phyloP scores from a whole-genome alignment of 225 moss, liverwort and hornwort genomes.

The Antitrichia curtipendula region DNA sequence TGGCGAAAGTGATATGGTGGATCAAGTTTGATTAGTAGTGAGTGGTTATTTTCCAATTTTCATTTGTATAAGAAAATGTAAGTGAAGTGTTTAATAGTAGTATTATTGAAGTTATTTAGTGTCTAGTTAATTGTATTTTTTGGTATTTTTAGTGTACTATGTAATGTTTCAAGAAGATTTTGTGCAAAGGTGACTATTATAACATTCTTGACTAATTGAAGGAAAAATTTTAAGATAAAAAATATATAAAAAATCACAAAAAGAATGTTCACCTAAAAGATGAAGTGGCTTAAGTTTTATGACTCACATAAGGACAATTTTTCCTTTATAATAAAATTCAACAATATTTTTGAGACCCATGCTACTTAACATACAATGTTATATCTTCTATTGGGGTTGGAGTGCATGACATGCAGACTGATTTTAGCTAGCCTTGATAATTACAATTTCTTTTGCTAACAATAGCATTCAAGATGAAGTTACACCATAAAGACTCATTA shows the following conservation, averaged over 20 bases:
- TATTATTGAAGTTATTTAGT: not conserved
- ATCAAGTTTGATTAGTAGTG: fast-evolving
- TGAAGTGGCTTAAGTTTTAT: fast-evolving
- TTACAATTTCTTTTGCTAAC: not conserved
- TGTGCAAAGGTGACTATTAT: not conserved
- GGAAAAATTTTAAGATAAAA: not conserved
- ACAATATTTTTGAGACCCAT: fast-evolving
- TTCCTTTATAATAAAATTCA: not conserved
- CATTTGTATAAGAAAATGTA: too few species aligned
- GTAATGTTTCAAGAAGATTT: not conserved
- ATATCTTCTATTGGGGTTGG: fast-evolving
- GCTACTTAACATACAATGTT: not conserved
- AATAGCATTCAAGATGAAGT: not conserved
- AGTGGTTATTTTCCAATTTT: not conserved
- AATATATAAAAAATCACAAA: not conserved
- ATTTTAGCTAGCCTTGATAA: not conserved
- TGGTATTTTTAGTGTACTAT: not conserved
- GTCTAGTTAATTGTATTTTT: not conserved
- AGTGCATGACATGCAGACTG: too few species aligned
- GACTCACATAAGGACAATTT: fast-evolving
- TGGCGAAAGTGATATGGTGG: not conserved
- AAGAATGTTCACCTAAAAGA: not conserved
- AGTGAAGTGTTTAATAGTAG: not conserved
- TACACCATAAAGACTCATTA: too few species aligned
- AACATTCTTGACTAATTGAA: not conserved